These are phyloP conservation scores for Saturnispora dispora DNA, from an alignment of 805 yeast species.

Conservation along the genomic window DNA sequence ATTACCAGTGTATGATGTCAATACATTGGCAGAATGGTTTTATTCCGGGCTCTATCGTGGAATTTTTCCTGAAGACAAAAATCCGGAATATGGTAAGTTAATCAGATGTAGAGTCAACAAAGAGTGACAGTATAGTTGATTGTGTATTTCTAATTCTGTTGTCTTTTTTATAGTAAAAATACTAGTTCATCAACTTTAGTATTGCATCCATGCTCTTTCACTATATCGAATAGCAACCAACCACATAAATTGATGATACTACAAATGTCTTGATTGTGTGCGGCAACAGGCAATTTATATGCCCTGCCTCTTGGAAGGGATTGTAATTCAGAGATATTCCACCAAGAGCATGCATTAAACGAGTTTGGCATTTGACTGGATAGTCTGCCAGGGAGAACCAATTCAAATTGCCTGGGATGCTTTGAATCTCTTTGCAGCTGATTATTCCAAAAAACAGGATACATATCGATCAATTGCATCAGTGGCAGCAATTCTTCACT, in stretches of 20 bases:
- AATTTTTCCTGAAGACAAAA: conserved; percentile 16
- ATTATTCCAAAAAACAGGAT: conserved; percentile 6
- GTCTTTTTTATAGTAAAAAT: not conserved
- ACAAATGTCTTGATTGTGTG: conserved; percentile 1
- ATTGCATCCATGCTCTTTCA: conserved; percentile 3
- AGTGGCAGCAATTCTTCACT: not conserved
- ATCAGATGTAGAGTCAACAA: conserved; percentile 21
- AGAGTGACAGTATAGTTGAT: conserved; percentile 9
- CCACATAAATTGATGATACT: not conserved
- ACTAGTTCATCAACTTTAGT: not conserved
- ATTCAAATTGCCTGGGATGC: not conserved
- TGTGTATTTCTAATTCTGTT: not conserved
- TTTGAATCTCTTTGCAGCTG: conserved; percentile 2
- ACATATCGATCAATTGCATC: conserved; percentile 3
- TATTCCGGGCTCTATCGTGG: conserved; percentile 23
- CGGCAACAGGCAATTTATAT: not conserved
- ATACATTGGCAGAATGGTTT: conserved; percentile 28
- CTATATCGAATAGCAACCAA: conserved; percentile 5
- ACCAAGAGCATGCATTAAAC: not conserved
- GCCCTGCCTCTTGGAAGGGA: conserved; percentile 5
- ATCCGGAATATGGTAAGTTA: conserved; percentile 18
- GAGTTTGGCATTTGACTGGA: not conserved
- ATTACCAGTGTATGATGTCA: conserved; percentile 27
- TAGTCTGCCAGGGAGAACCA: conserved; percentile 5
- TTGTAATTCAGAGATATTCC: not conserved